Evolutionary conservation across 2,329 filamentous ascomycete genomes (phyloP), one percentile per base, ranked within the genome.

Genomic region (Xylaria polymorpha): DNA sequence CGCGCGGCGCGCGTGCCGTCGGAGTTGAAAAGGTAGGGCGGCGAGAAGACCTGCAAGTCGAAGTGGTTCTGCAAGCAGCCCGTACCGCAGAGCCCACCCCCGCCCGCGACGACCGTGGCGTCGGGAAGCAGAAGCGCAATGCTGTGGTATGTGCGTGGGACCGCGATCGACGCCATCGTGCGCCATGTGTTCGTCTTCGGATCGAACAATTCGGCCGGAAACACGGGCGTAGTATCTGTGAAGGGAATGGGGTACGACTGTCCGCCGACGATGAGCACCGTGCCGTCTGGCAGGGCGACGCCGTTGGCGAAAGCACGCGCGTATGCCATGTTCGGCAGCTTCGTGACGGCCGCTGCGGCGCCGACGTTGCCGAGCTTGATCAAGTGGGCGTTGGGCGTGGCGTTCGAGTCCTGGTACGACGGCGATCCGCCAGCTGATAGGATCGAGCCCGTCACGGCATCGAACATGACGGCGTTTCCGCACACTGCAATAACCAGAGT

Each of bases 391-490:
- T 82, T 82, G 12, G 73, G 75, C 1, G 82, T 81, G 0, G 81
- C 82, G 10, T 74, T 58, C 10, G 77, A 79, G 61, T 80, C 72
- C 32, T 81, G 76, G 72, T 86, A 87, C 50, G 79, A 75, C 0
- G 80, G 76, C 0, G 83, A 79, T 10, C 85, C 86, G 46, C 86
- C 86, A 7, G 81, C 77, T 0, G 83, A 83, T 8, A 87, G 78
- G 32, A 88, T 87, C 73, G 85, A 85, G 32, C 86, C 85, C 5
- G 73, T 74, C 0, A 78, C 75, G 53, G 85, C 85, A 72, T 88
- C 85, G 71, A 84, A 87, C 85, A 88, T 86, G 64, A 84, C 80
- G 5, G 82, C 82, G 60, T 80, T 83, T 10, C 85, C 86, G 64
- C 80, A 82, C 86, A 88, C 87, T 7, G 22, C 4, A 4, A 18